Conservation (phyloP, 139 green algal genomes). For the Pleodorina starrii region DNA sequence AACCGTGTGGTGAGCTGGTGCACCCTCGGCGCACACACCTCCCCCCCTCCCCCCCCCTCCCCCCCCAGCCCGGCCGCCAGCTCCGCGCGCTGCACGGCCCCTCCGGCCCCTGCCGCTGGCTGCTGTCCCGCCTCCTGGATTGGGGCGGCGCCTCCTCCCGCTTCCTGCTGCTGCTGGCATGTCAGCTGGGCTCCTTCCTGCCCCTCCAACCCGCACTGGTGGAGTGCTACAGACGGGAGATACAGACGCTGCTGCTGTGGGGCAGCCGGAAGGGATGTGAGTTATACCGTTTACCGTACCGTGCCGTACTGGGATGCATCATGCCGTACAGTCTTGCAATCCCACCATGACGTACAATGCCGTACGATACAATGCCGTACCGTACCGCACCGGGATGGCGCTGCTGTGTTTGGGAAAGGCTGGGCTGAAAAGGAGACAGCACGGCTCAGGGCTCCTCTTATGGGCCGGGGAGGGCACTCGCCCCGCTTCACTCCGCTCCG, state of each 20-base stretch:
- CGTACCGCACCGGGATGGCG: too few species aligned
- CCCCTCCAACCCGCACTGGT: constrained; percentile 48
- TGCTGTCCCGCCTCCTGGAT: constrained; percentile 61
- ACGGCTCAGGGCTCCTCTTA: too few species aligned
- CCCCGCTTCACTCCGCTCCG: too few species aligned
- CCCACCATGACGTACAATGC: too few species aligned
- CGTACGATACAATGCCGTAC: too few species aligned
- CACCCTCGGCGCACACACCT: too few species aligned
- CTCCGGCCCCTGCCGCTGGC: constrained; percentile 56
- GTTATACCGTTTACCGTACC: not conserved
- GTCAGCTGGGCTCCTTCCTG: constrained; percentile 67
- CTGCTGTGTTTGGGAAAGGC: too few species aligned
- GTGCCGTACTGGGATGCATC: too few species aligned
- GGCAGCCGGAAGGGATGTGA: constrained; percentile 48
- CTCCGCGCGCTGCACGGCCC: constrained; percentile 49
- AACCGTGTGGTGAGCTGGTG: too few species aligned
- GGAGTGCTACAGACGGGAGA: constrained; percentile 52
- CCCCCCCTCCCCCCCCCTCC: not conserved
- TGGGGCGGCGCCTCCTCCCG: constrained; percentile 46
- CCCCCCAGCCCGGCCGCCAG: not conserved
- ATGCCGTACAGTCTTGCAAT: too few species aligned
- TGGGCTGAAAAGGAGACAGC: too few species aligned
- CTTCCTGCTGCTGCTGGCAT: constrained; percentile 52
- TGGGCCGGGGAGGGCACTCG: too few species aligned
- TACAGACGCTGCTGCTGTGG: constrained; percentile 71